Evolutionary conservation across 169 alveolate species (phyloP), one percentile per base, ranked within the genome.

Genomic region (Amoebophrya sp.): DNA sequence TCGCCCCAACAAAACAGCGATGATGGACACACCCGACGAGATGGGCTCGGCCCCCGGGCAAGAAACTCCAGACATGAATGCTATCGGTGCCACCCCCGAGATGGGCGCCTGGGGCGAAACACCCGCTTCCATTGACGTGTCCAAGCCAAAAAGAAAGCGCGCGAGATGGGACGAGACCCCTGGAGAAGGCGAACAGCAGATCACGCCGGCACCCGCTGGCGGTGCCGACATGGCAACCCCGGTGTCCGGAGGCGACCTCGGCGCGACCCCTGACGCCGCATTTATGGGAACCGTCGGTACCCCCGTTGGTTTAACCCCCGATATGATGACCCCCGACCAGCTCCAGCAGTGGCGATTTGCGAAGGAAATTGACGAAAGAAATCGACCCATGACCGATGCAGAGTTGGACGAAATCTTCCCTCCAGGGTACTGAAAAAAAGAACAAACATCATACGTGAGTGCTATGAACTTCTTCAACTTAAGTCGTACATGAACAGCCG

Each of bases 371-470:
- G 95, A 93, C 77, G 96, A 92, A 93, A 92, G 96, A 23, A 94
- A 94, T 39, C 91, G 95, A 39, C 94, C 94, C 40, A 40, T 95
- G 93, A 98, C 99, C 0, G 99, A 99, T 94, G 99, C 97, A 93
- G 95, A 90, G 92, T 89, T 39, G 94, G 94, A 92, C 93, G 94
- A 90, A 39, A 94, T 91, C 92, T 92, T 89, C 93, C 96, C 91
- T 91, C 95, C 25, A 94, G 94, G 38, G 94, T 95, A 35, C 83
- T 95, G 40, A 94, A 94, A 23, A 94, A 93, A 40, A 93, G 89
- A 29, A 94, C 98, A 25, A 96, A 96, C 12, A 93, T 96, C 90
- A 93, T 3, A 92, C 92, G 53, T 90, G 89, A 3, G 88, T 93
- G 18, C 92, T 91, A 47, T 92, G 89, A n/a, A n/a, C n/a, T n/a